Evolutionary conservation across 2,329 filamentous ascomycete species (phyloP).

Genomic region (Rhexocercosporidium sp.): DNA sequence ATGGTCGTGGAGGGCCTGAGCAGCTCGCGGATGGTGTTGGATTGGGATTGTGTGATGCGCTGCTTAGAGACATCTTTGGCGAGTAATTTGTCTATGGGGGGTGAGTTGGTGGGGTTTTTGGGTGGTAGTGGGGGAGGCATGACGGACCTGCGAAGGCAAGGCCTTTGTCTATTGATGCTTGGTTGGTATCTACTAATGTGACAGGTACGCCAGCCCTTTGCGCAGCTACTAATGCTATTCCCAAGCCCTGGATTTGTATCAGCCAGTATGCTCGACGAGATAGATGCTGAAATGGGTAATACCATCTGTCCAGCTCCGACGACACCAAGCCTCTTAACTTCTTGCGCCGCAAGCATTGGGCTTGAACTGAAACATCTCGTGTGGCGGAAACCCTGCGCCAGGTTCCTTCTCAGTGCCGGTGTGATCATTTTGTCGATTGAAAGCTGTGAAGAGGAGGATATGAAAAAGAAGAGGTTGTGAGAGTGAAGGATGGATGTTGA

Average conservation of each 20-base stretch:
- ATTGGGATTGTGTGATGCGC: conserved; percentile 80
- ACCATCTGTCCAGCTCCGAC: conserved; percentile 98
- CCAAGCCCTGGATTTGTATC: conserved; percentile 70
- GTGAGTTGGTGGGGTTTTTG: background rate
- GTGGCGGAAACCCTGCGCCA: conserved; percentile 33
- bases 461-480: background rate
- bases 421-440: conserved; percentile 36
- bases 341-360: conserved; percentile 62
- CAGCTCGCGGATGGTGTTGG: conserved; percentile 72
- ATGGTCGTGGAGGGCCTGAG: conserved; percentile 75
- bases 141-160: conserved; percentile 82
- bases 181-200: conserved; percentile 81
- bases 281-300: conserved; percentile 28
- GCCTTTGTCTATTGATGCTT: conserved; percentile 86
- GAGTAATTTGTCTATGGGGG: conserved; percentile 79
- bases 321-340: conserved; percentile 88
- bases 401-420: conserved; percentile 34
- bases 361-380: conserved; percentile 72
- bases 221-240: conserved; percentile 93
- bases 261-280: conserved; percentile 14
- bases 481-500: conserved; percentile 14
- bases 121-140: background rate
- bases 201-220: conserved; percentile 84
- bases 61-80: conserved; percentile 91
- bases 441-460: background rate